phyloP scores from a whole-genome alignment of 2,329 filamentous ascomycete genomes.

The Epichloe bromicola region DNA sequence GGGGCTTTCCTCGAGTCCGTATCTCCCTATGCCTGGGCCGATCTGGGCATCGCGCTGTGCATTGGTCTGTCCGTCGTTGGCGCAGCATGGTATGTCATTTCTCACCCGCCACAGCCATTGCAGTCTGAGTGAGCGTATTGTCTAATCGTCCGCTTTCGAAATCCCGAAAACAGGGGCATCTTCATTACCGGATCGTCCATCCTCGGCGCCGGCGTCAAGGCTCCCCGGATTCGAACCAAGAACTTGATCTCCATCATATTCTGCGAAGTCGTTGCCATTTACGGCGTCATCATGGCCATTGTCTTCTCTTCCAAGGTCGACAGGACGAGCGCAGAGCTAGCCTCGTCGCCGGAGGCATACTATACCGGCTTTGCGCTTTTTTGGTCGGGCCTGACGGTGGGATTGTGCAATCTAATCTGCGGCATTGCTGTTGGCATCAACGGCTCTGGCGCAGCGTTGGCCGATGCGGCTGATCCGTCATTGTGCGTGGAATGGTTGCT shows the following conservation, averaged over 20 bases:
- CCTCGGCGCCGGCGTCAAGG: slow-evolving; percentile 89
- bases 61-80: slow-evolving; percentile 94
- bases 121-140: background rate
- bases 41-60: slow-evolving; percentile 80
- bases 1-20: slow-evolving; percentile 89
- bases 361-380: slow-evolving; percentile 94
- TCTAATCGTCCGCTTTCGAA: background rate
- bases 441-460: slow-evolving; percentile 87
- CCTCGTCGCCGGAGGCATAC: slow-evolving; percentile 68
- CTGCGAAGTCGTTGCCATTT: slow-evolving; percentile 98
- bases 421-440: slow-evolving; percentile 97
- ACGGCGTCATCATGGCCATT: slow-evolving; percentile 99
- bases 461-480: slow-evolving; percentile 83
- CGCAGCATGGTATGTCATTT: slow-evolving; percentile 70
- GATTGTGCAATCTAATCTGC: slow-evolving; percentile 89
- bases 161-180: slow-evolving; percentile 60
- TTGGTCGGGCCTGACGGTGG: slow-evolving; percentile 90
- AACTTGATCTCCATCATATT: slow-evolving; percentile 99
- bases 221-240: slow-evolving; percentile 92
- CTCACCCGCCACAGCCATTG: slow-evolving; percentile 12
- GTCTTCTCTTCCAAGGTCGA: slow-evolving; percentile 87
- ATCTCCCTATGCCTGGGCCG: slow-evolving; percentile 90
- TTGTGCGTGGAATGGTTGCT: slow-evolving; percentile 48
- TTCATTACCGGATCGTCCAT: slow-evolving; percentile 98
- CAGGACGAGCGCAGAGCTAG: slow-evolving; percentile 45